phyloP scores from a whole-genome alignment of 805 yeast species.

The Wickerhamomyces bovis region DNA sequence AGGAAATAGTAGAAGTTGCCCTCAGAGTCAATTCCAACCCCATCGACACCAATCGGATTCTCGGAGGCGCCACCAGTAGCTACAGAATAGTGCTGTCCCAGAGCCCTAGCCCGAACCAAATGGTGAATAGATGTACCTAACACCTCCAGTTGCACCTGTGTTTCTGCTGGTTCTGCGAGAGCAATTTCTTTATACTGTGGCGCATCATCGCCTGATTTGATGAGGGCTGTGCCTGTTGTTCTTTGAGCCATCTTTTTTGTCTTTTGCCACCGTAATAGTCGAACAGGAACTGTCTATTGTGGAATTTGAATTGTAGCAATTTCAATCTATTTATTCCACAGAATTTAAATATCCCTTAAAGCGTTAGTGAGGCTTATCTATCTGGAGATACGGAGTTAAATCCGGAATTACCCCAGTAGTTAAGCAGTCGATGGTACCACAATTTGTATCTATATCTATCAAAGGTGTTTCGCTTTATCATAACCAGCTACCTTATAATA shows the following conservation, averaged over 20 bases:
- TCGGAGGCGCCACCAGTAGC: not conserved
- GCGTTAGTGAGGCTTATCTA: no score
- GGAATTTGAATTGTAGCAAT: no score
- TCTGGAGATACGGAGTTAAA: no score
- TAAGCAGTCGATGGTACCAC: no score
- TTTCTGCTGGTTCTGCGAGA: not conserved
- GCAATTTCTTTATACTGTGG: not conserved
- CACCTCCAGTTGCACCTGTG: not conserved
- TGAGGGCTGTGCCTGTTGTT: not conserved
- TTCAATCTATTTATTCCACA: no score
- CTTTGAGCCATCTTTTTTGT: not conserved
- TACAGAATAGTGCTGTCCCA: not conserved
- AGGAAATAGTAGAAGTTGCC: conserved; percentile 1
- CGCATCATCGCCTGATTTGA: not conserved
- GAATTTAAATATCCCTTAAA: no score
- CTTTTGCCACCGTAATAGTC: no score
- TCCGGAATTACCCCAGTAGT: no score
- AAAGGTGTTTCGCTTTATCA: no score
- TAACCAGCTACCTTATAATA: no score
- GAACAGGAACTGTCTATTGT: no score
- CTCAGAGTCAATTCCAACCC: not conserved
- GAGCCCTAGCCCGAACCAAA: not conserved
- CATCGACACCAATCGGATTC: not conserved
- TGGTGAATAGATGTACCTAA: not conserved
- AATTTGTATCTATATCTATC: no score